phyloP scores from a whole-genome alignment of 768 basidiomycete genomes.

The Lenzites betulinus region DNA sequence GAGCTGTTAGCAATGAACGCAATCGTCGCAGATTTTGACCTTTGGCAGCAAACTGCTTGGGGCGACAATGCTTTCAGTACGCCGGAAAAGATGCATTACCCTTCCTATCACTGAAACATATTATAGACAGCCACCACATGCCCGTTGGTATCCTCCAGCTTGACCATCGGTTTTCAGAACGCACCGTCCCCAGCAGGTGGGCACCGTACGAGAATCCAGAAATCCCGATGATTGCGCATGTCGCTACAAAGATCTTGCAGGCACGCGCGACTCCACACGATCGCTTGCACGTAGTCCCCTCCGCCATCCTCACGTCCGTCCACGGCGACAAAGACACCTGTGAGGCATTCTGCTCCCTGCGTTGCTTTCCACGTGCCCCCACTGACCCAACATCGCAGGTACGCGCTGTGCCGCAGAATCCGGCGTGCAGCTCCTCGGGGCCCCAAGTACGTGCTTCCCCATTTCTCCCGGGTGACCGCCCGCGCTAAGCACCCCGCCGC shows the following conservation, averaged over 20 bases:
- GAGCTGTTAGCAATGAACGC: no score
- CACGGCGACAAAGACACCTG: conserved; percentile 28
- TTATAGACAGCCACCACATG: no score
- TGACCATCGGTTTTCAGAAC: no score
- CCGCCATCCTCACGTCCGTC: conserved; percentile 23
- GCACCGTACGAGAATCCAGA: no score
- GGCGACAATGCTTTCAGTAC: no score
- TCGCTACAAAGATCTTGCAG: background rate
- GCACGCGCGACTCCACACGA: background rate
- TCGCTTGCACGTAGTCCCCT: background rate
- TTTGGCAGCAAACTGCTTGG: no score
- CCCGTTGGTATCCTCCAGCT: no score
- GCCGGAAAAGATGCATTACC: no score
- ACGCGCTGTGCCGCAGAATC: conserved; percentile 17
- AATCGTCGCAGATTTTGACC: no score
- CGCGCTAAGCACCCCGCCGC: background rate
- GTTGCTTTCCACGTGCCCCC: background rate
- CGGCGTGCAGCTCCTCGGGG: conserved; percentile 28
- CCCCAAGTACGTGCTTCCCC: conserved; percentile 28
- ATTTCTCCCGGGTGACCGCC: background rate
- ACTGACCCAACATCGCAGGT: background rate
- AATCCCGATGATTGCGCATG: background rate
- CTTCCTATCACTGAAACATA: no score
- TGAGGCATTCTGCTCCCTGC: conserved; percentile 12
- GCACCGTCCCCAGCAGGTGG: no score